phyloP scores from a whole-genome alignment of 208 protist genomes.

The Sergeia podlipaevii region DNA sequence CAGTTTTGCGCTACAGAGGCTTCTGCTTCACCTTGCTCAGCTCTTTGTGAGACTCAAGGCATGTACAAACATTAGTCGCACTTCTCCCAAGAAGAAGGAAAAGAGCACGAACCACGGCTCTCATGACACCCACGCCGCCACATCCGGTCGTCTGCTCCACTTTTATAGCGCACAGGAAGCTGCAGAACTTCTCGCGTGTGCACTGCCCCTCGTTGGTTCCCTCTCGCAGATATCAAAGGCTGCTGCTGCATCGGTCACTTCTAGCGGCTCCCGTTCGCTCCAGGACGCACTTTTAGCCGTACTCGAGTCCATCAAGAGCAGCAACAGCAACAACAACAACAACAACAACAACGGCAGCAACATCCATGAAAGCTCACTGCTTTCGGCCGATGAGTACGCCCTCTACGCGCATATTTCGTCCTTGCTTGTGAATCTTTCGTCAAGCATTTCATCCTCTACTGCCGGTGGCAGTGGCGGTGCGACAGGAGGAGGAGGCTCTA shows the following conservation, averaged over 20 bases:
- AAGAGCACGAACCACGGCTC: too few species aligned
- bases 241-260: background rate
- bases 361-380: background rate
- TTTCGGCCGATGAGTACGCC: conserved; percentile 23
- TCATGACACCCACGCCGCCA: too few species aligned
- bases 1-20: background rate
- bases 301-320: background rate
- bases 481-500: conserved; percentile 1
- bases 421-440: conserved; percentile 45
- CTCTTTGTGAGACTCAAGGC: too few species aligned
- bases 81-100: too few species aligned
- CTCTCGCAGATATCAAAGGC: background rate
- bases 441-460: background rate
- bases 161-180: too few species aligned
- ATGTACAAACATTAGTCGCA: too few species aligned
- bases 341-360: background rate
- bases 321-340: background rate
- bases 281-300: background rate
- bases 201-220: background rate
- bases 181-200: conserved; percentile 9
- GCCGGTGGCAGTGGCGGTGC: conserved; percentile 2
- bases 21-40: background rate
- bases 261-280: too few species aligned
- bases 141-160: too few species aligned
- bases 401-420: conserved; percentile 63